Percentiles rank a stretch among this genome's conserved stretches.
phyloP scores from a whole-genome alignment of 78 protist species.

The Trichosphaerium sp. region DNA sequence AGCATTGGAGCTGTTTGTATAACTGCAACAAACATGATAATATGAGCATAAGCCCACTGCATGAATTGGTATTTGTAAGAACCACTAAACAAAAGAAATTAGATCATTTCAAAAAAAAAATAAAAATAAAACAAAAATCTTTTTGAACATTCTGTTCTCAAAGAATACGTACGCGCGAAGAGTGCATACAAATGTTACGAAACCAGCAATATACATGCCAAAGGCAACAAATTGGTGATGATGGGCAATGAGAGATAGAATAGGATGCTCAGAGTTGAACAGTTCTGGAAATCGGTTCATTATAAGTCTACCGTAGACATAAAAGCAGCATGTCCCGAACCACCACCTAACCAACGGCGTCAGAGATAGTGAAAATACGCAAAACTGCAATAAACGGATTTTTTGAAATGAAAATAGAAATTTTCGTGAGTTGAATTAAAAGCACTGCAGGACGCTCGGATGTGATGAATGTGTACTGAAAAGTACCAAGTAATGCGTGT shows the following conservation, averaged over 20 bases:
- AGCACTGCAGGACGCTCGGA: no score
- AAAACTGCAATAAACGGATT: no score
- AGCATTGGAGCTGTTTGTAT: conserved; percentile 23
- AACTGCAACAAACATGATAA: conserved; percentile 59
- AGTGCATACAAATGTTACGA: conserved; percentile 52
- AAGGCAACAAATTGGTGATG: conserved; percentile 22
- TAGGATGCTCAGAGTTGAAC: conserved; percentile 15
- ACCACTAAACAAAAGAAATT: no score
- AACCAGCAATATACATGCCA: conserved; percentile 12
- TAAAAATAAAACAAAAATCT: conserved; percentile 15
- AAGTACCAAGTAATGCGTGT: no score
- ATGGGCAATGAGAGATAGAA: conserved; percentile 22
- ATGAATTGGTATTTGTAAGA: conserved; percentile 66
- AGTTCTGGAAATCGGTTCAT: conserved; percentile 11
- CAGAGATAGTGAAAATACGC: no score
- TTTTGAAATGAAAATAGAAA: no score
- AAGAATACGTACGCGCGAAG: conserved; percentile 33
- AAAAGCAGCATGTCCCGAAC: no score
- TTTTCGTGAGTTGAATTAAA: no score
- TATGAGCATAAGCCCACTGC: conserved; percentile 78
- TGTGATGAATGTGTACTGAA: no score
- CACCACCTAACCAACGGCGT: no score
- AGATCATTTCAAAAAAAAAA: conserved; percentile 5
- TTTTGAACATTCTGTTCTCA: conserved; percentile 2
- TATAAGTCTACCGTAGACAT: conserved; percentile 32